Conservation (phyloP, 2,329 filamentous ascomycete species). For the Sordariomycetes sp. region DNA sequence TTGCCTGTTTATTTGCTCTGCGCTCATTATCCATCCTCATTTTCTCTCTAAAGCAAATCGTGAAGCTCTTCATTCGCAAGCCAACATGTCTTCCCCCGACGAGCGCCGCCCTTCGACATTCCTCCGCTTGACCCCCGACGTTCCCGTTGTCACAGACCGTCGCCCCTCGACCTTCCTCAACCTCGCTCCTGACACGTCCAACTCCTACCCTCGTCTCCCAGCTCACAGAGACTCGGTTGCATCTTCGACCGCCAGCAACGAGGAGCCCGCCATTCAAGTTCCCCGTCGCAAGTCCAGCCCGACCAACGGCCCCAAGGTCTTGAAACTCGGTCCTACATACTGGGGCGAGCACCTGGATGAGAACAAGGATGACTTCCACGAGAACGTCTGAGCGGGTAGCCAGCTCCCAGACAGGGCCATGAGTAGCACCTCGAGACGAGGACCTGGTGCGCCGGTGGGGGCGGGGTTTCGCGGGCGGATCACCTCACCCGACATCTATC, state of each 20-base stretch:
- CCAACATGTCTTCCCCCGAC: conserved; percentile 3
- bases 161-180: conserved; percentile 36
- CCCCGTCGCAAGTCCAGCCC: conserved; percentile 29
- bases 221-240: conserved; percentile 14
- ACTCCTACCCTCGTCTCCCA: conserved; percentile 41
- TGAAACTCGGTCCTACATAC: conserved; percentile 58
- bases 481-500: too few relatives aligned
- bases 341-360: conserved; percentile 51
- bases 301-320: conserved; percentile 37
- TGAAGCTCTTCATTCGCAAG: not conserved
- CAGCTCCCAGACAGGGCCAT: conserved; percentile 19
- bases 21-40: not conserved
- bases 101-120: conserved; percentile 3
- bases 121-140: conserved; percentile 4
- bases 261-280: conserved; percentile 12
- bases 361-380: conserved; percentile 47
- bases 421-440: too few relatives aligned
- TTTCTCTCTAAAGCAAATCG: not conserved
- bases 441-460: too few relatives aligned
- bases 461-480: too few relatives aligned
- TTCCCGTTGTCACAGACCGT: not conserved
- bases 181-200: conserved; percentile 48
- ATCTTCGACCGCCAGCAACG: conserved; percentile 9
- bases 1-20: too few relatives aligned
- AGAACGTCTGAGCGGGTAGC: too few relatives aligned